Evolutionary conservation across 495 filamentous ascomycete species (phyloP), one percentile per base, ranked within the genome.

Genomic region (Penicillium nucicola): DNA sequence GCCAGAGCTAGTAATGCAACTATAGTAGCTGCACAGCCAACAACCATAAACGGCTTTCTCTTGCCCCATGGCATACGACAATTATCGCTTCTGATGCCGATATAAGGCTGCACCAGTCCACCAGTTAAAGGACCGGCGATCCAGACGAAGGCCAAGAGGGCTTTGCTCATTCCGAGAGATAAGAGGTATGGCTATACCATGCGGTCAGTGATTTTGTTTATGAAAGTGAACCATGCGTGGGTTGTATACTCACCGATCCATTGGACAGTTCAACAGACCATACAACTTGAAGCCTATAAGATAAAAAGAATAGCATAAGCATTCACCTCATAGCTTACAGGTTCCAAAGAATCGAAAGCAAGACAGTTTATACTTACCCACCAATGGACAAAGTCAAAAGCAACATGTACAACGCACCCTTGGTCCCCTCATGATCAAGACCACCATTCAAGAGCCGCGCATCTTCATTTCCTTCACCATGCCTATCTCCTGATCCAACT

Each of bases 191-290:
- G 83, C 77, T 82, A 60, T 48, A 45, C 18, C 32, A 19, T 12
- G 40, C 22, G 45, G 22, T 13, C 23, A 40, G 23, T 32, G 9
- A 1, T 28, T 5, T 30, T 2, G 13, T 19, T 5, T 6, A 48
- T 1, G 7, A 41, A n/a, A 22, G 19, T 43, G 18, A 17, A 15
- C 36, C 11, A 31, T 28, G 36, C 25, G 50, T 14, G 10, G 1
- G 10, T n/a, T n/a, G 17, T 14, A 42, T 19, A 66, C 81, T 49
- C 68, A 83, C 80, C 34, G 90, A 92, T 55, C 89, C 89, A 71
- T 92, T 87, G 42, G 89, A 92, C 44, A 92, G 70, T 64, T 96
- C 90, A 34, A 93, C 89, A 7, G 89, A 87, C 92, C 92, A 97
- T n/a, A 89, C 90, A 61, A 97, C 84, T 67, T 96, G 91, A 51